phyloP scores from a whole-genome alignment of 202 grass and related monocot species.

The Digitaria exilis region DNA sequence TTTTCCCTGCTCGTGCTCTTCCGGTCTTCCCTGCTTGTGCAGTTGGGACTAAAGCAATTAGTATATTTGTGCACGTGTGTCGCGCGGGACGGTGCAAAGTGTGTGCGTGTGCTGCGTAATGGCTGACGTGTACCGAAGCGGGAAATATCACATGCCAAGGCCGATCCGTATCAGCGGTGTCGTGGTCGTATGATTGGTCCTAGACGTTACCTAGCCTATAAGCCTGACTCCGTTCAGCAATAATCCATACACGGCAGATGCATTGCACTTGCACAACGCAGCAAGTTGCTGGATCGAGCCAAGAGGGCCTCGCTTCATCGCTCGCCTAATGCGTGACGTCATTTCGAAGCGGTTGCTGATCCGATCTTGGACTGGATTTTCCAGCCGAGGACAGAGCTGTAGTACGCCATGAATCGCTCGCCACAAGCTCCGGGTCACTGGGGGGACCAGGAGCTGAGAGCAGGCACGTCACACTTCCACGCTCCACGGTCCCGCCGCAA shows the following conservation, averaged over 20 bases:
- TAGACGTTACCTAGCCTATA: not conserved
- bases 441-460: too few relatives aligned
- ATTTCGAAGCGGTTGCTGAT: not conserved
- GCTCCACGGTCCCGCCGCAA: too few relatives aligned
- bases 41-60: too few relatives aligned
- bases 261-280: not conserved
- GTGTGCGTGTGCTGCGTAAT: not conserved
- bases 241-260: not conserved
- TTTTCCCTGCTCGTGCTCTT: not conserved
- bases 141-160: not conserved
- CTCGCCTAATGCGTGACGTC: conserved; percentile 5
- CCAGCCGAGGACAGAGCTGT: not conserved
- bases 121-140: not conserved
- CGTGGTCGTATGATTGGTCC: not conserved
- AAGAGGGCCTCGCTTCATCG: not conserved
- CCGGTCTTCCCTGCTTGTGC: too few relatives aligned
- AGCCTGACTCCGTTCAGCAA: not conserved
- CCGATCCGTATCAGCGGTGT: not conserved
- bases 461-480: too few relatives aligned
- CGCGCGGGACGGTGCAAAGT: not conserved
- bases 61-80: not conserved
- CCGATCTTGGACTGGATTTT: not conserved
- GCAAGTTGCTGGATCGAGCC: not conserved
- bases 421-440: too few relatives aligned
- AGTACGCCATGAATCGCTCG: too few relatives aligned